These are phyloP conservation scores for Brasilioporus rufonigricans DNA, from an alignment of 768 basidiomycete genomes.

Conservation along the genomic window DNA sequence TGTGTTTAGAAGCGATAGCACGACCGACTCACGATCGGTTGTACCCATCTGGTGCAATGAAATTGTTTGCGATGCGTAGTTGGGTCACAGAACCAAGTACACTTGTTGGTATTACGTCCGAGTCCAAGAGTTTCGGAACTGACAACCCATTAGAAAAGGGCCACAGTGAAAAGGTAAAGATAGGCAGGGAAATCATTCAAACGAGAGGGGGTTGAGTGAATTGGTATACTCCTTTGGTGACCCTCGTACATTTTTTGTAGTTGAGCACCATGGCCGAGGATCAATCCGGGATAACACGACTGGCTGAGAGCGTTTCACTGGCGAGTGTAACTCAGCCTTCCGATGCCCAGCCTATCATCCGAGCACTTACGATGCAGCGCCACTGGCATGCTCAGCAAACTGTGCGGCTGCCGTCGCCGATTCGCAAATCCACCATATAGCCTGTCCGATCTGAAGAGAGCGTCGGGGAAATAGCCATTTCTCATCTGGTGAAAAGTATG, in stretches of 20 bases:
- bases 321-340: too few species aligned
- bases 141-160: neutral
- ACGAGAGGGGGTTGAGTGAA: too few species aligned
- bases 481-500: too few species aligned
- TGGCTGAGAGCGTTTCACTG: too few species aligned
- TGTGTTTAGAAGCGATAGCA: neutral
- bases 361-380: too few species aligned
- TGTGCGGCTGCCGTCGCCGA: too few species aligned
- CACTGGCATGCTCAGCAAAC: too few species aligned
- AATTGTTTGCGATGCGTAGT: neutral
- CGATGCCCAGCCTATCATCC: too few species aligned
- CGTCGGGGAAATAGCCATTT: too few species aligned
- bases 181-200: neutral
- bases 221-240: neutral
- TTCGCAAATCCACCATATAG: too few species aligned
- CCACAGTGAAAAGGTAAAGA: neutral
- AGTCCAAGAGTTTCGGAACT: neutral
- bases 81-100: neutral
- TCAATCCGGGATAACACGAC: too few species aligned
- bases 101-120: neutral
- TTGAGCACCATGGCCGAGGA: neutral
- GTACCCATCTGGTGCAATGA: neutral
- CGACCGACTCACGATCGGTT: slow-evolving; percentile 1
- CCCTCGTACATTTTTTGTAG: neutral
- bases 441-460: too few species aligned